A percentile compares a stretch with the other conserved stretches of the same genome.
phyloP scores from a whole-genome alignment of 179 eudicot species.

The Beta macrorhiza region DNA sequence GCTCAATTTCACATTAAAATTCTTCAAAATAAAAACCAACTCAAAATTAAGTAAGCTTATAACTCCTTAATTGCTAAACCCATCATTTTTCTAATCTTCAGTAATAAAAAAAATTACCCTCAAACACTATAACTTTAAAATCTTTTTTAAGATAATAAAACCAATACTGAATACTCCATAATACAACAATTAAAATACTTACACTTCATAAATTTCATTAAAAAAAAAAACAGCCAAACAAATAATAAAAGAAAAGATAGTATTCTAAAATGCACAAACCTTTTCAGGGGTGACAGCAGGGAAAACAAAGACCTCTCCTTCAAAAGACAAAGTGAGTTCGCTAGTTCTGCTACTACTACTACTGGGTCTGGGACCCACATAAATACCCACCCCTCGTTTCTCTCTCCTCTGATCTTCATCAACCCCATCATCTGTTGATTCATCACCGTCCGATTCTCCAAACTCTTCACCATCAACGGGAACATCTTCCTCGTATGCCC shows the following conservation, averaged over 20 bases:
- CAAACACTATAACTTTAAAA: too few species aligned
- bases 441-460: constrained; percentile 34
- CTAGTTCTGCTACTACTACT: constrained; percentile 20
- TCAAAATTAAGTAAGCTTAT: too few species aligned
- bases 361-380: constrained; percentile 19
- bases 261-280: constrained; percentile 11
- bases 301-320: constrained; percentile 37
- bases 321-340: constrained; percentile 36
- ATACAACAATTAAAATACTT: too few species aligned
- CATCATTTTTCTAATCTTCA: too few species aligned
- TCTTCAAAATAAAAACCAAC: too few species aligned
- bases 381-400: constrained; percentile 1
- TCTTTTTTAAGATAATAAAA: too few species aligned
- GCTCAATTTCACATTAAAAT: too few species aligned
- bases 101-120: too few species aligned
- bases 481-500: constrained; percentile 18
- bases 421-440: constrained; percentile 31
- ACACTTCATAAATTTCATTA: not conserved
- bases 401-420: constrained; percentile 30
- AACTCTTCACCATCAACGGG: not conserved
- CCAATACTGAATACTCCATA: too few species aligned
- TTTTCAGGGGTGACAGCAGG: constrained; percentile 36
- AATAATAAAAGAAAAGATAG: not conserved
- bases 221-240: not conserved
- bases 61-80: too few species aligned